Conservation (phyloP, 1,284 basidiomycete genomes). For the Microbotryum saponariae region DNA sequence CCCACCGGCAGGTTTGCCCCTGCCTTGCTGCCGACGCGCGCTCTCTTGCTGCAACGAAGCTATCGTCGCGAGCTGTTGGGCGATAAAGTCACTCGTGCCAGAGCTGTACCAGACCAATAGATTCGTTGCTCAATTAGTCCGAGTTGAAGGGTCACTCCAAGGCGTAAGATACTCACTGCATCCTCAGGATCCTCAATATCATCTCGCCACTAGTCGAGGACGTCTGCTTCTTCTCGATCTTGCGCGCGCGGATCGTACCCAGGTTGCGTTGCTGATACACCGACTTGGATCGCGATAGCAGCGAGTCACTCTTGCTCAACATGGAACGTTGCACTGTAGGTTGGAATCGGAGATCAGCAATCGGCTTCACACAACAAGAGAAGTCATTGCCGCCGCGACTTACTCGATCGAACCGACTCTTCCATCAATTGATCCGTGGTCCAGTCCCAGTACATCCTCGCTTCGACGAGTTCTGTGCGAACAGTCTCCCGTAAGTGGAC, state of each 20-base stretch:
- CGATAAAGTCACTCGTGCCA: slow-evolving; percentile 77
- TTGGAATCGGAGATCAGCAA: slow-evolving; percentile 9
- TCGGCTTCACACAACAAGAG: slow-evolving; percentile 10
- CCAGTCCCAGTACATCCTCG: slow-evolving; percentile 90
- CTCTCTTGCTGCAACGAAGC: no score
- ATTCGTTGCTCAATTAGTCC: not conserved
- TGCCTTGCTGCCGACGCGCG: no score
- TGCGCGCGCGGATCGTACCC: slow-evolving; percentile 90
- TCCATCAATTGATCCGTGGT: slow-evolving; percentile 50
- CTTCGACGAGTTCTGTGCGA: slow-evolving; percentile 61
- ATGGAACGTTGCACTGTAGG: slow-evolving; percentile 47
- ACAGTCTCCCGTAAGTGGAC: slow-evolving; percentile 1
- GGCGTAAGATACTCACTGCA: slow-evolving; percentile 45
- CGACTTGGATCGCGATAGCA: slow-evolving; percentile 64
- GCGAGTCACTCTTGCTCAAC: slow-evolving; percentile 53
- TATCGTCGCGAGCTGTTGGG: slow-evolving; percentile 54
- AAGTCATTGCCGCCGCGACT: not conserved
- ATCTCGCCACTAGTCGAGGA: slow-evolving; percentile 64
- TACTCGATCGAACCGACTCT: slow-evolving; percentile 22
- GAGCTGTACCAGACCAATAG: slow-evolving; percentile 47
- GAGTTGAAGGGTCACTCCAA: slow-evolving; percentile 8
- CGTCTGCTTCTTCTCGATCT: slow-evolving; percentile 79
- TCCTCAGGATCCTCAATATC: slow-evolving; percentile 82
- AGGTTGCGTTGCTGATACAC: slow-evolving; percentile 80
- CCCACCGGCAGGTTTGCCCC: no score